These are phyloP conservation scores for Ophiostoma novo-ulmi DNA, from an alignment of 2,329 filamentous ascomycete genomes.

Conservation along the genomic window DNA sequence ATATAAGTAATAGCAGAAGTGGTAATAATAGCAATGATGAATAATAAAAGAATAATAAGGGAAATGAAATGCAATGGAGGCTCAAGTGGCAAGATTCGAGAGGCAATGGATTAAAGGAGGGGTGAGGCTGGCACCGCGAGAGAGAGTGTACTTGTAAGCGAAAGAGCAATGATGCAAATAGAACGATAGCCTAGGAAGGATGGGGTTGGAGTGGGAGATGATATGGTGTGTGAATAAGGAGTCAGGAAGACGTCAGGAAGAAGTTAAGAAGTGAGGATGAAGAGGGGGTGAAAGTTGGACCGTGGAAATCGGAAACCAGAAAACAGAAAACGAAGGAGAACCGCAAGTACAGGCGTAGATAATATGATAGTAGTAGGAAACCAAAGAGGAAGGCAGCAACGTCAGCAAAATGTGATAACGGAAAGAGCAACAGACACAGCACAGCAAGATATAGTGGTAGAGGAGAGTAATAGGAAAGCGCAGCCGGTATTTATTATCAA, in stretches of 20 bases:
- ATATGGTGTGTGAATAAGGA: background rate
- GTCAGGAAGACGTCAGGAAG: background rate
- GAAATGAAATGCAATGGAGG: background rate
- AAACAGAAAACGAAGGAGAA: background rate
- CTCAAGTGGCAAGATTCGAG: background rate
- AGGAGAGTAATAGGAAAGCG: constrained; percentile 2
- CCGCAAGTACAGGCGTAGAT: background rate
- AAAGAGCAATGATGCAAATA: background rate
- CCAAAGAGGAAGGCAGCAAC: constrained; percentile 1
- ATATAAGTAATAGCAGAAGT: background rate
- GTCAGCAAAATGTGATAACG: background rate
- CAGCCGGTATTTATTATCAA: background rate
- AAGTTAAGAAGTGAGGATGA: background rate
- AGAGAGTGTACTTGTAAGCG: background rate
- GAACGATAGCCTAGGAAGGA: background rate
- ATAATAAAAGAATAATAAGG: background rate
- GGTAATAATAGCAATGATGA: background rate
- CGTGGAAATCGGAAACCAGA: background rate
- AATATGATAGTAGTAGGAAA: background rate
- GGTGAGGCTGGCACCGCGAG: background rate
- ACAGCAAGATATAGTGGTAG: background rate
- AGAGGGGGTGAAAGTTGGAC: background rate
- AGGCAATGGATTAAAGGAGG: background rate
- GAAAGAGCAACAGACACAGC: background rate
- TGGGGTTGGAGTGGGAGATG: background rate